phyloP scores from a whole-genome alignment of 805 yeast genomes.

The Suhomyces sp. region DNA sequence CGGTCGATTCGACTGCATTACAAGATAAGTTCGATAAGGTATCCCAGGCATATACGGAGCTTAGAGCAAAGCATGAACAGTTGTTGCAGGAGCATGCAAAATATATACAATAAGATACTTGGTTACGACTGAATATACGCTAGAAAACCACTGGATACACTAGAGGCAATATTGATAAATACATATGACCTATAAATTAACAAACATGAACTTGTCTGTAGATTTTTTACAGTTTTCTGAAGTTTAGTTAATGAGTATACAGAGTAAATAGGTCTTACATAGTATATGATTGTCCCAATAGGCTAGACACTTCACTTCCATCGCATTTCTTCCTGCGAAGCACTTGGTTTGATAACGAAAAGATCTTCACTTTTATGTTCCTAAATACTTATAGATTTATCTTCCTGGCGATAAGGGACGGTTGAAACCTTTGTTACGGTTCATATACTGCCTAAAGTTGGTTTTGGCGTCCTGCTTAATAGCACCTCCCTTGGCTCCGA shows the following conservation, averaged over 20 bases:
- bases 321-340: no score
- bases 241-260: no score
- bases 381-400: not conserved
- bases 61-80: conserved; percentile 59
- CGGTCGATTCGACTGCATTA: conserved; percentile 32
- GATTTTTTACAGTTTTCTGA: no score
- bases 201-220: no score
- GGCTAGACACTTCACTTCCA: no score
- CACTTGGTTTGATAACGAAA: no score
- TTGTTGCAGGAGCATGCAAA: conserved; percentile 50
- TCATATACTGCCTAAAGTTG: conserved; percentile 59
- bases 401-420: conserved; percentile 48
- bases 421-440: conserved; percentile 54
- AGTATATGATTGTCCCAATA: no score
- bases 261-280: no score
- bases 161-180: no score
- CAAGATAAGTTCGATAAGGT: conserved; percentile 47
- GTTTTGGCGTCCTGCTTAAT: conserved; percentile 37
- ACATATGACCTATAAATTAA: no score
- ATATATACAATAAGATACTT: conserved; percentile 1
- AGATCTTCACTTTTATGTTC: not conserved
- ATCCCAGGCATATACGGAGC: conserved; percentile 57
- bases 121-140: no score
- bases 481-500: conserved; percentile 46
- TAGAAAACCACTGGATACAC: no score